These are phyloP conservation scores for Neonectria coccinea DNA, from an alignment of 2,329 filamentous ascomycete genomes.

Conservation along the genomic window DNA sequence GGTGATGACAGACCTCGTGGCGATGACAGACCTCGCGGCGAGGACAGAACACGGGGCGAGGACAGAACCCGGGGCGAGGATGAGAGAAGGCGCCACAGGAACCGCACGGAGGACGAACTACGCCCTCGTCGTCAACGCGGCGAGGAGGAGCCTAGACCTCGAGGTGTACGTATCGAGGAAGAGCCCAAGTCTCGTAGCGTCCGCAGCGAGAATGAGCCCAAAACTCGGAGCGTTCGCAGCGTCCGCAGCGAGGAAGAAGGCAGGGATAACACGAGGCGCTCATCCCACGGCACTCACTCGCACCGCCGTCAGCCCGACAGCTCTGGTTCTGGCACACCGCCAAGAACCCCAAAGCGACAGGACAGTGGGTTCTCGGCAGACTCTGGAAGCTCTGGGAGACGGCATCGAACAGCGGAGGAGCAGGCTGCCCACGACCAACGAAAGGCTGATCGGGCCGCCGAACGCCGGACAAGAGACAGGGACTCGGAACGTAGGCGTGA, in stretches of 20 bases:
- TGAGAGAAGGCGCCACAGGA: constrained; percentile 46
- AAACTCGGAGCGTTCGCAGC: constrained; percentile 29
- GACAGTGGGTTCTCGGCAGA: constrained; percentile 61
- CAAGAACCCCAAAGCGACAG: constrained; percentile 56
- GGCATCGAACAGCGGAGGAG: constrained; percentile 60
- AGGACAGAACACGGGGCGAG: neutral
- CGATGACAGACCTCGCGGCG: constrained; percentile 29
- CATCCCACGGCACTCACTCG: constrained; percentile 46
- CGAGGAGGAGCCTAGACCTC: constrained; percentile 37
- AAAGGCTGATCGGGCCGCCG: constrained; percentile 57
- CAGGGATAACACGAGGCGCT: constrained; percentile 34
- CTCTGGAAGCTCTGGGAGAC: constrained; percentile 49
- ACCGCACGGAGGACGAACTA: constrained; percentile 37
- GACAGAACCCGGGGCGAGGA: constrained; percentile 26
- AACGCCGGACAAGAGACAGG: constrained; percentile 43
- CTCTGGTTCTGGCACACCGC: constrained; percentile 50
- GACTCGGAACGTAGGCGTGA: constrained; percentile 41
- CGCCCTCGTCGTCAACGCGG: constrained; percentile 36
- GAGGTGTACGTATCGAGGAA: constrained; percentile 32
- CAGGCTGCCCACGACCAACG: constrained; percentile 63
- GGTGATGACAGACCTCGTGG: constrained; percentile 27
- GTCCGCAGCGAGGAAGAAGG: constrained; percentile 37
- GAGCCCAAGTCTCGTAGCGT: constrained; percentile 31
- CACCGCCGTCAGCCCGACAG: constrained; percentile 56
- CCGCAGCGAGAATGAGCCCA: constrained; percentile 34